Base-by-base conservation (phyloP, 176 grass and related monocot species). In the Bothriochloa decipiens region DNA sequence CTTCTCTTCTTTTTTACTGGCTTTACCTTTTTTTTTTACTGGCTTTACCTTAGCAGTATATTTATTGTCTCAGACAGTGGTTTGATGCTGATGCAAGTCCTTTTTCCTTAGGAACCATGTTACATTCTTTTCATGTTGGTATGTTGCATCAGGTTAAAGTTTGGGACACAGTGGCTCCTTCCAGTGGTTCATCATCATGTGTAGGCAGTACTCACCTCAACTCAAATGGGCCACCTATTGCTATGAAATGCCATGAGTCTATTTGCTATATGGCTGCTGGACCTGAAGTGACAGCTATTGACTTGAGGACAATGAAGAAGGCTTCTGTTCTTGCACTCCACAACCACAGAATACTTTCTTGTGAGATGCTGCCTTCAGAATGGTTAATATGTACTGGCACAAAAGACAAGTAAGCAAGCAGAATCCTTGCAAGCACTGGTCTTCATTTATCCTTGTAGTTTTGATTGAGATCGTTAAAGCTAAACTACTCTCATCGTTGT, bases 231-330 rank as follows among this genome's bases (percentile, higher is more conserved):
- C 32, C 47, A 82, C 91, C 92, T 52, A 77, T 95, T 83, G 91
- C 87, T 45, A 66, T 93, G 81, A 92, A 95, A 83, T 95, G 93
- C 65, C 65, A 89, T 66, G 57, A 89, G 69, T 86, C 91, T 65
- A 86, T 91, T 76, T 93, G 93, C 84, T 98, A 93, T 83, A 80
- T 93, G 49, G 91, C 89, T 70, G 55, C 92, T 82, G 88, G 91
- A 77, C 77, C 76, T 47, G 86, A 78, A 63, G 88, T 98, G 50
- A 89, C 50, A 63, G 87, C 83, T 64, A 82, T 98, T 61, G 95
- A 98, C 74, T 84, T 98, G 68, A 87, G 91, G 75, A 93, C 91
- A 67, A 95, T 98, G 96, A 90, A 80, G 64, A 98, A 91, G 78
- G 87, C 87, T 73, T 98, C 92, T 86, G 85, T 88, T 76, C 70